Percentiles rank a stretch among this genome's conserved stretches.
These are phyloP conservation scores for Aureobasidium sp. DNA, from an alignment of 2,329 filamentous ascomycete genomes.

Conservation along the genomic window DNA sequence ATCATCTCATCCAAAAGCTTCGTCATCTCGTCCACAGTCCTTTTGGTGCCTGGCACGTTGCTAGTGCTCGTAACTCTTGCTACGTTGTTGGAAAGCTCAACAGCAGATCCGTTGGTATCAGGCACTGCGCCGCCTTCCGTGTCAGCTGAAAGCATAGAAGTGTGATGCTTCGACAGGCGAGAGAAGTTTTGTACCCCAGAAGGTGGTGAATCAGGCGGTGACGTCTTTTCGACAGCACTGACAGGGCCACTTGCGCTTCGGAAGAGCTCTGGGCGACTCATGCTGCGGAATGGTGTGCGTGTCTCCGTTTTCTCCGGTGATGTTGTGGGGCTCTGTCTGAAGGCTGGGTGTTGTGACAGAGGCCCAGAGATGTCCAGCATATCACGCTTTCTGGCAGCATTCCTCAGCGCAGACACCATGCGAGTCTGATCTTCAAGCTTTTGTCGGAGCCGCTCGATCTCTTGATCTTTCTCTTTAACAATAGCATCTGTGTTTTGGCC, in stretches of 20 bases:
- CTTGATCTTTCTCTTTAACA: constrained; percentile 80
- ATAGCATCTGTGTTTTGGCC: constrained; percentile 33
- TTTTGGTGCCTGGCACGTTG: constrained; percentile 20
- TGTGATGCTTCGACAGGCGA: constrained; percentile 11
- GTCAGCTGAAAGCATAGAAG: background rate
- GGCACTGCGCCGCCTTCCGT: background rate
- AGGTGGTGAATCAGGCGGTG: constrained; percentile 1
- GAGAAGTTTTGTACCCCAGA: constrained; percentile 14
- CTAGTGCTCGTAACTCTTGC: background rate
- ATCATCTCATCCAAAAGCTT: constrained; percentile 96
- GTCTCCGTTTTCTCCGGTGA: background rate
- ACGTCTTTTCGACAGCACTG: background rate
- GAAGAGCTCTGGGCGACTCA: constrained; percentile 24
- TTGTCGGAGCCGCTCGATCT: constrained; percentile 84
- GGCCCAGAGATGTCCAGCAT: constrained; percentile 30
- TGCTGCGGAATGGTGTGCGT: constrained; percentile 15
- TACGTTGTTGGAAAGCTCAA: background rate
- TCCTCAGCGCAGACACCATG: constrained; percentile 82
- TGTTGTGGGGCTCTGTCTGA: background rate
- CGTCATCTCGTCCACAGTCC: constrained; percentile 86
- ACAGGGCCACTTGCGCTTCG: constrained; percentile 22
- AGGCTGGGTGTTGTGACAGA: constrained; percentile 5
- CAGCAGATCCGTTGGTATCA: constrained; percentile 20
- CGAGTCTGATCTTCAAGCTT: constrained; percentile 90
- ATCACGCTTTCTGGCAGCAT: constrained; percentile 76